phyloP scores from a whole-genome alignment of 2,329 filamentous ascomycete species.

The Capronia coronata region DNA sequence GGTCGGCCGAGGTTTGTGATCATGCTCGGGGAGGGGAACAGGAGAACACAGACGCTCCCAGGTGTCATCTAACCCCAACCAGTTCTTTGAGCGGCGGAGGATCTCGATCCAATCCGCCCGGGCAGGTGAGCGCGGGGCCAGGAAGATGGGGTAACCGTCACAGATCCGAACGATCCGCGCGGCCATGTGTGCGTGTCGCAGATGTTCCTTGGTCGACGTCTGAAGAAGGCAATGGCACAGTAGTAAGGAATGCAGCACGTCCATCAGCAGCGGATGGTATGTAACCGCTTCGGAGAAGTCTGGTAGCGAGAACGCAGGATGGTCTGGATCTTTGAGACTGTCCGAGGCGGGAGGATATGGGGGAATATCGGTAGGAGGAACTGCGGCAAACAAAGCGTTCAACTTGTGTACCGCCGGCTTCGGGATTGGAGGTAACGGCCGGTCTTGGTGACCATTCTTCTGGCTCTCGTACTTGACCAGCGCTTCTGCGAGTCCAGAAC shows the following conservation, averaged over 20 bases:
- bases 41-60: slow-evolving; percentile 69
- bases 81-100: slow-evolving; percentile 60
- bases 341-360: slow-evolving; percentile 52
- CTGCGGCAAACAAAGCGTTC: slow-evolving; percentile 63
- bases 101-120: slow-evolving; percentile 77
- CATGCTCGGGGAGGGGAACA: slow-evolving; percentile 44
- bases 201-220: slow-evolving; percentile 69
- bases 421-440: slow-evolving; percentile 15
- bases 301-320: slow-evolving; percentile 34
- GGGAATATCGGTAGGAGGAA: slow-evolving; percentile 60
- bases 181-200: slow-evolving; percentile 74
- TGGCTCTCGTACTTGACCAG: slow-evolving; percentile 19
- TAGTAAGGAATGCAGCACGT: slow-evolving; percentile 70
- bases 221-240: slow-evolving; percentile 73
- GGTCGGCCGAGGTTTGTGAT: not conserved
- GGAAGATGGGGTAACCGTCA: slow-evolving; percentile 75
- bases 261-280: slow-evolving; percentile 72
- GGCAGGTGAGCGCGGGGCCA: slow-evolving; percentile 62
- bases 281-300: slow-evolving; percentile 61
- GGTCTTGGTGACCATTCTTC: slow-evolving; percentile 3
- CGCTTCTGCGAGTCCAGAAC: slow-evolving; percentile 19
- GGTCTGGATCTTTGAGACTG: slow-evolving; percentile 26
- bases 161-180: slow-evolving; percentile 66
- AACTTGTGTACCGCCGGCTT: slow-evolving; percentile 46
- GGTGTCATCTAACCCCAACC: slow-evolving; percentile 56